Conservation (phyloP, 169 alveolate species). For the Eimeria sp. region DNA sequence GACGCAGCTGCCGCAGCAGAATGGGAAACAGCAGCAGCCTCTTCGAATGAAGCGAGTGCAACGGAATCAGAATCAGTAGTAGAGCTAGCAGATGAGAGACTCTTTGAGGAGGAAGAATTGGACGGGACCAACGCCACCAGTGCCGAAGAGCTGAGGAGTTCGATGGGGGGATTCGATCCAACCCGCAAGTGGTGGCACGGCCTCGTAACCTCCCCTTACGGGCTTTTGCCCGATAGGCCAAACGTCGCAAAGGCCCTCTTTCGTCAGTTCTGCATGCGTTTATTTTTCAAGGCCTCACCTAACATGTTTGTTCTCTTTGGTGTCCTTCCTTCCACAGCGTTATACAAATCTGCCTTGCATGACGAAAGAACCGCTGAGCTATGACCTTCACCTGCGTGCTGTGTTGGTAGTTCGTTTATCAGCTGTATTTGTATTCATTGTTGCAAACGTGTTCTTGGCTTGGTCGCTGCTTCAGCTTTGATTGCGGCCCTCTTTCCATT, state of each 20-base stretch:
- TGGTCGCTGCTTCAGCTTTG: too few relatives aligned
- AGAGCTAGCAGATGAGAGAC: background rate
- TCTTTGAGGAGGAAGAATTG: background rate
- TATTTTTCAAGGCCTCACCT: background rate
- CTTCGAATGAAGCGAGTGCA: background rate
- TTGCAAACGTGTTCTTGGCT: too few relatives aligned
- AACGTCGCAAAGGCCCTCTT: constrained; percentile 15
- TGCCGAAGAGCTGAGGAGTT: background rate
- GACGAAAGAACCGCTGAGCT: background rate
- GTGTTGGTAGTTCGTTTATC: background rate
- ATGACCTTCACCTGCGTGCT: background rate
- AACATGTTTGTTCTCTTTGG: background rate
- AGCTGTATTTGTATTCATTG: background rate
- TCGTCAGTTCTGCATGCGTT: background rate
- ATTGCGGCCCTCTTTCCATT: too few relatives aligned
- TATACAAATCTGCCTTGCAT: background rate
- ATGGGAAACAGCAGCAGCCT: background rate
- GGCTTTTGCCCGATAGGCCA: background rate
- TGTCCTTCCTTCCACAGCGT: too few relatives aligned
- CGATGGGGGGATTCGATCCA: background rate
- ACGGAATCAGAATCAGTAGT: background rate
- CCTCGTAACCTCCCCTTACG: background rate
- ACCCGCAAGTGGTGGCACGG: constrained; percentile 42
- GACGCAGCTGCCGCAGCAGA: background rate
- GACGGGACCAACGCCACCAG: background rate